Base-by-base conservation (phyloP, 306 rosid genomes). In the Vigna trinervia region DNA sequence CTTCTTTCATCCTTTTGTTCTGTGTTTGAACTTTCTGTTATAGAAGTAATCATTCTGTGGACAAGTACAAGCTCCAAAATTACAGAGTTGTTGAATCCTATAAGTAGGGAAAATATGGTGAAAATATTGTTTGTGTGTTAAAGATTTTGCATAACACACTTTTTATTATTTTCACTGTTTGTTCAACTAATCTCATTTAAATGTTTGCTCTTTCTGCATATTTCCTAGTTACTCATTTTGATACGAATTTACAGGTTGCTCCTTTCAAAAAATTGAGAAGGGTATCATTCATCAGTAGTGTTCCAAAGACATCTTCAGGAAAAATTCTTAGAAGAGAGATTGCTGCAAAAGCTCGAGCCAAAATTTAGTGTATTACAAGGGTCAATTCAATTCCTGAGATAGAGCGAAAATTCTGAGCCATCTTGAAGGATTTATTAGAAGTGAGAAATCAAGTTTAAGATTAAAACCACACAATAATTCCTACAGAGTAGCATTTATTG, bases 301-400 rank as follows among this genome's bases (percentile, higher is more conserved):
- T 92, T 68, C 96, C 97, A 1, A 94, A 88, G 76, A 86, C 97
- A 22, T 86, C 88, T 69, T 84, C 98, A 4, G 98, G 97, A 34
- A 94, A 94, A 81, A 90, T 92, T 56, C 97, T 94, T 22, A 80
- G 98, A 82, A 85, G 96, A 87, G 95, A 89, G 80, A 93, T 92
- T 52, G 89, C 92, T 22, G 85, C 88, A 69, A 92, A 88, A 88
- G 92, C 76, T 17, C 69, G 91, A 66, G 79, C 98, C 74, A 89
- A 88, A 83, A 80, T 92, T 23, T 94, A 75, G 83, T 69, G 51
- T 28, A 15, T 38, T 28, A 9, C 45, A 51, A 22, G 26, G 45
- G 45, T 41, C 46, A 41, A 41, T 3, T 47, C 38, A 32, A 22
- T 15, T 51, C 38, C 45, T 36, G 28, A 8, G 39, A 51, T 32